Conservation (phyloP, 2,329 filamentous ascomycete species). For the Aaosphaeria arxii region DNA sequence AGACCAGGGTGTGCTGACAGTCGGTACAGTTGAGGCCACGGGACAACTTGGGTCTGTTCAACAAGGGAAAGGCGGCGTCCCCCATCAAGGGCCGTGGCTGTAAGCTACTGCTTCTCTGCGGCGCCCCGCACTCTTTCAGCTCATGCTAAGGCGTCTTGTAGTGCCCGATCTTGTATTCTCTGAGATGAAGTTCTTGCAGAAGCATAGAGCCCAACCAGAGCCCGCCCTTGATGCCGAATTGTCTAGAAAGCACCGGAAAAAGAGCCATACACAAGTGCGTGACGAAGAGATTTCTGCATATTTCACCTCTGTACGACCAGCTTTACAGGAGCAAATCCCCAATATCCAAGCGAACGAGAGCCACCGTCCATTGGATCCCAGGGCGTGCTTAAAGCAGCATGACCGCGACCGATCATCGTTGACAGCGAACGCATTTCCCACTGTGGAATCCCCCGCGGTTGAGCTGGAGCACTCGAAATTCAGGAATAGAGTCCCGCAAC, state of each 20-base stretch:
- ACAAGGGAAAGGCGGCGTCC: conserved; percentile 47
- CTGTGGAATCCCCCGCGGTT: conserved; percentile 28
- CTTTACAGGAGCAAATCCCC: conserved; percentile 18
- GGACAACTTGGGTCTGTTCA: conserved; percentile 45
- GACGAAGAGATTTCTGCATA: conserved; percentile 46
- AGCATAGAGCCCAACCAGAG: conserved; percentile 26
- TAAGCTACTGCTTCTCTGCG: conserved; percentile 20
- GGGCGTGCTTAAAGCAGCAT: neutral
- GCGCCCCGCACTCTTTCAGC: conserved; percentile 6
- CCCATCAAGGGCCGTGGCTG: conserved; percentile 43
- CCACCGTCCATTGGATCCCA: neutral
- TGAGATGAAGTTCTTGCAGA: conserved; percentile 49
- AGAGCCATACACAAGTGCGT: conserved; percentile 25
- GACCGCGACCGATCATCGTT: conserved; percentile 9
- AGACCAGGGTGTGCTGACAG: conserved; percentile 18
- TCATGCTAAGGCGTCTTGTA: conserved; percentile 26
- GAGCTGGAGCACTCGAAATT: conserved; percentile 36
- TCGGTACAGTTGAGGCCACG: conserved; percentile 42
- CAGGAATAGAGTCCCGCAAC: conserved; percentile 30
- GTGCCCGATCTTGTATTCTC: conserved; percentile 53
- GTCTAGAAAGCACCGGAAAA: conserved; percentile 29
- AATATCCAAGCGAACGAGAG: conserved; percentile 15
- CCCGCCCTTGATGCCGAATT: conserved; percentile 17
- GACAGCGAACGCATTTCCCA: conserved; percentile 17
- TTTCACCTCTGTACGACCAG: conserved; percentile 35